A percentile compares a stretch with the other conserved stretches of the same genome.
These are phyloP conservation scores for Monilinia fructicola DNA, from an alignment of 2,329 filamentous ascomycete genomes.

Conservation along the genomic window DNA sequence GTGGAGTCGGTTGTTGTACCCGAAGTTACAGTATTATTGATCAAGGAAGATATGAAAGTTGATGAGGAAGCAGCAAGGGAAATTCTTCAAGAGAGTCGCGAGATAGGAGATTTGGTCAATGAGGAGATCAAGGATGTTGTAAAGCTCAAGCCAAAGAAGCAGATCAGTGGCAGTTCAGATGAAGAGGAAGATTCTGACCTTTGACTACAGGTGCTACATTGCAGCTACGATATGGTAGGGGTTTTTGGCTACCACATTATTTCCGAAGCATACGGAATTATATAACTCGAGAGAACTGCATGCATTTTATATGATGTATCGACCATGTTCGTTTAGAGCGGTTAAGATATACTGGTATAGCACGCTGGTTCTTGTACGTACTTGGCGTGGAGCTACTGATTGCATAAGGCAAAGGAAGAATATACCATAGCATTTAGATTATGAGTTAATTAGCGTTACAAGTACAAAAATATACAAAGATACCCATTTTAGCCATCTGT, in stretches of 20 bases:
- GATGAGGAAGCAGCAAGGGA: slow-evolving; percentile 43
- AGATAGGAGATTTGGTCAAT: slow-evolving; percentile 35
- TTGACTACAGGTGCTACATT: slow-evolving; percentile 5
- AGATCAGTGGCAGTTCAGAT: slow-evolving; percentile 43
- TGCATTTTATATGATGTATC: background rate
- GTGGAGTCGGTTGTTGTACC: slow-evolving; percentile 76
- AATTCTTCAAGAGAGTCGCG: slow-evolving; percentile 35
- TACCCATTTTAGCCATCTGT: background rate
- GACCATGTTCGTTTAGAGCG: background rate
- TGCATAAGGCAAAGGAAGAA: background rate
- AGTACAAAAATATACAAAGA: slow-evolving; percentile 3
- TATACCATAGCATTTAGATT: background rate
- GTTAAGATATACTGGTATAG: background rate
- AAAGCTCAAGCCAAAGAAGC: slow-evolving; percentile 43
- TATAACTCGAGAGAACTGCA: background rate
- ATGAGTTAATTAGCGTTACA: background rate
- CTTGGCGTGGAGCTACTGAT: background rate
- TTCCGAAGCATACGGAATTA: background rate
- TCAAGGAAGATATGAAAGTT: slow-evolving; percentile 59
- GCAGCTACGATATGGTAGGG: background rate
- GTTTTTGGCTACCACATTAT: background rate
- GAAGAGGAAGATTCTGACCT: slow-evolving; percentile 16
- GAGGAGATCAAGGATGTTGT: slow-evolving; percentile 57
- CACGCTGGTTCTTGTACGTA: background rate
- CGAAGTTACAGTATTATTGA: slow-evolving; percentile 57